Evolutionary conservation across 495 filamentous ascomycete species (phyloP).

Genomic region (Penicillium atrosanguineum): DNA sequence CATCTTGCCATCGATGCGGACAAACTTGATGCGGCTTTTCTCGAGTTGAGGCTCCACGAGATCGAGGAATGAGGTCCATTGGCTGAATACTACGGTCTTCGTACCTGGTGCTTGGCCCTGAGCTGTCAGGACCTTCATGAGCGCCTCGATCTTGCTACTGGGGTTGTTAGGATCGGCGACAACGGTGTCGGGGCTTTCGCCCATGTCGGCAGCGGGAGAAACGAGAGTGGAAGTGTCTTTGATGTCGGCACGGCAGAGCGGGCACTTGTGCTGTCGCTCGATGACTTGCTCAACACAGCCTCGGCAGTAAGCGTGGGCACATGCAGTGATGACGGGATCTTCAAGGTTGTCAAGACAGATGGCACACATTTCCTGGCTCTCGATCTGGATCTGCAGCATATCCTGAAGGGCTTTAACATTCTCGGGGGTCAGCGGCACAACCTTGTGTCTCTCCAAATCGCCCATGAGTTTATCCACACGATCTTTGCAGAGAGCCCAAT

Average conservation of each 20-base stretch:
- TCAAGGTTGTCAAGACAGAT: conserved; percentile 76
- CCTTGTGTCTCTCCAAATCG: conserved; percentile 61
- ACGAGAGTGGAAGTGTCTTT: conserved; percentile 59
- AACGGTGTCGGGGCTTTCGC: conserved; percentile 46
- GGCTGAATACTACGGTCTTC: conserved; percentile 88
- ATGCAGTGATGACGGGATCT: conserved; percentile 80
- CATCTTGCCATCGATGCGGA: conserved; percentile 86
- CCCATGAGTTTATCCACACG: conserved; percentile 68
- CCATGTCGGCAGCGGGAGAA: conserved; percentile 54
- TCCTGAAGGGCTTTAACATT: conserved; percentile 72
- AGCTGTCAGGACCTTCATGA: conserved; percentile 75
- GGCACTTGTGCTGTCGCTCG: conserved; percentile 77
- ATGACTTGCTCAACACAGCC: conserved; percentile 78
- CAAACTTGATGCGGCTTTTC: conserved; percentile 59
- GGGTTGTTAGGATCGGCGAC: conserved; percentile 60
- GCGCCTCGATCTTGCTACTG: conserved; percentile 81
- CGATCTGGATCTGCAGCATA: conserved; percentile 74
- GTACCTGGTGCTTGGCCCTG: conserved; percentile 63
- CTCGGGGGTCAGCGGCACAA: conserved; percentile 70
- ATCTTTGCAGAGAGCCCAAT: conserved; percentile 77
- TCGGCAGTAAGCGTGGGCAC: conserved; percentile 78
- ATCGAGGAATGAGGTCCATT: conserved; percentile 89
- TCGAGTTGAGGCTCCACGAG: conserved; percentile 71
- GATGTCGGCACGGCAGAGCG: conserved; percentile 80
- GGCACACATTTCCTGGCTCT: conserved; percentile 79